Base-by-base conservation (phyloP, 1,284 basidiomycete species). In the Microbotryum violaceum region DNA sequence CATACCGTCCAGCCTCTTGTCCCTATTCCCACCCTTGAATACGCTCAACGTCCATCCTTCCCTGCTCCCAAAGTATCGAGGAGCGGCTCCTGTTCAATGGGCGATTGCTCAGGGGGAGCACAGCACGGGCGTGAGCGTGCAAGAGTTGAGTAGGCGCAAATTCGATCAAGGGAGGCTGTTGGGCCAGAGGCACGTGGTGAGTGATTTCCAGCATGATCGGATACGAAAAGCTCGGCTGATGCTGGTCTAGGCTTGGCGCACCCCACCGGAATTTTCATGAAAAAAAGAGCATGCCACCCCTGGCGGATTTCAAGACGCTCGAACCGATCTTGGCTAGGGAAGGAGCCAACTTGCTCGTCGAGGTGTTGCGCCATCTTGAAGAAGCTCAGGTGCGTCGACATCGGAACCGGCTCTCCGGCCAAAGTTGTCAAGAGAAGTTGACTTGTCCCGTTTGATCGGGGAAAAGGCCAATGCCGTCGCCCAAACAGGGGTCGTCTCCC, bases 41-140 rank as follows among this genome's bases (percentile, higher is more conserved):
- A 78, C 86, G n/a, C 78, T 98, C 49, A 97, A 97, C 72, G 83
- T 97, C 5, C 94, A 98, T 71, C 92, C 93, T 0, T 94, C 91
- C 21, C 77, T 92, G 0, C 80, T 97, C 25, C 94, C 93, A 0
- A 76, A 80, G n/a, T 91, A 91, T 75, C 83, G 92, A 27, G 94
- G 94, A 0, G 85, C 94, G 0, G 89, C 92, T 2, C 94, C 93
- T 0, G 88, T 97, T 45, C 94, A 97, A 74, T 89, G 86, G 75
- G 82, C 87, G 0, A 79, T 98, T 46, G 77, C 86, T 7, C 82
- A 85, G 60, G 81, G 81, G 1, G 82, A 82, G 55, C 67, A 72
- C 16, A 78, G 81, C 61, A 86, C 86, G 2, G 89, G 86, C 0
- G 88, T 89, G 4, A 85, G 81, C 49, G 80, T 91, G 3, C 78